Conservation (phyloP, 108 stramenopile species). For the Pelagomonas calceolata region DNA sequence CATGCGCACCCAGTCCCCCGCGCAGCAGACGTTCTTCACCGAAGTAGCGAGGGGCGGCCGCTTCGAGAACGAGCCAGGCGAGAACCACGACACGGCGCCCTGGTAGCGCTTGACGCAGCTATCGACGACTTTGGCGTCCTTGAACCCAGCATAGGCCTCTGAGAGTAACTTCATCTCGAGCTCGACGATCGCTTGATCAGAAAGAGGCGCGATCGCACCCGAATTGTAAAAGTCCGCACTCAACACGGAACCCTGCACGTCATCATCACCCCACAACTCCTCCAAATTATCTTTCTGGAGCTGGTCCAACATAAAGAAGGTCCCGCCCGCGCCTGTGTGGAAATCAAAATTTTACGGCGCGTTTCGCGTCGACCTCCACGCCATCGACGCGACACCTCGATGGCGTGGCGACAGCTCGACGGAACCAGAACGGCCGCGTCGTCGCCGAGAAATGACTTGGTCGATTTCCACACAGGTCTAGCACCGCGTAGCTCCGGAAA, state of each 20-base stretch:
- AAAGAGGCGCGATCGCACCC: conserved; percentile 58
- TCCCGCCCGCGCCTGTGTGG: conserved; percentile 75
- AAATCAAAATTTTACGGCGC: too few relatives aligned
- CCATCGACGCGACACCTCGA: too few relatives aligned
- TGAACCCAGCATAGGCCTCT: conserved; percentile 63
- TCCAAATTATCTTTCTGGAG: conserved; percentile 51
- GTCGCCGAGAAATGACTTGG: too few relatives aligned
- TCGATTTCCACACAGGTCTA: too few relatives aligned
- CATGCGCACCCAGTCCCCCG: conserved; percentile 84
- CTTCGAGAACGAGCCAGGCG: conserved; percentile 63
- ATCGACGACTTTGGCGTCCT: conserved; percentile 63
- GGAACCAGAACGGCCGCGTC: too few relatives aligned
- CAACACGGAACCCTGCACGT: conserved; percentile 56
- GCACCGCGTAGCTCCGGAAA: conserved; percentile 69
- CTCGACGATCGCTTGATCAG: conserved; percentile 66
- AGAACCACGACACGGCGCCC: conserved; percentile 70
- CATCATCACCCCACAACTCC: conserved; percentile 56
- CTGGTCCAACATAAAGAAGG: conserved; percentile 87
- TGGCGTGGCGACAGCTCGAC: too few relatives aligned
- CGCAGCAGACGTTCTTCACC: conserved; percentile 63
- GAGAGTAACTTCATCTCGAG: conserved; percentile 63
- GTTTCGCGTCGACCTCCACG: too few relatives aligned
- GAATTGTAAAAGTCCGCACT: conserved; percentile 87
- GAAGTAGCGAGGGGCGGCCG: conserved; percentile 67
- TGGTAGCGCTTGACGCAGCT: conserved; percentile 75